Evolutionary conservation across 352 stramenopile species (phyloP), one percentile per base, ranked within the genome.

Genomic region (Globisporangium barbulae): DNA sequence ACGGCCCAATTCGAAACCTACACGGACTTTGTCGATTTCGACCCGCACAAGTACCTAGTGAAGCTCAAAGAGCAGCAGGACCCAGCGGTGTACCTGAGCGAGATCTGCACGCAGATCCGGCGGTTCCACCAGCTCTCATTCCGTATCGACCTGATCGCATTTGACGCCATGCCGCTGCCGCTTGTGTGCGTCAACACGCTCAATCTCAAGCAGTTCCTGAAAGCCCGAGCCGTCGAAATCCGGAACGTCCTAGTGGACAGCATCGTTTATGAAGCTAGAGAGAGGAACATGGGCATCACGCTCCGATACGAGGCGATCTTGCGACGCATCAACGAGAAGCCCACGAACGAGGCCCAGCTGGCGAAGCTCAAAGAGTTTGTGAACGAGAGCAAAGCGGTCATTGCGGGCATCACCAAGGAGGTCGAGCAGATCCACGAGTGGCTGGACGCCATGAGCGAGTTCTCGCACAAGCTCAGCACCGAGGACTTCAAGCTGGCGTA

Each of bases 401-500:
- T 97, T 21, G 71, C 79, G 0, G 80, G 80, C 0, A 88, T 97
- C 39, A 78, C 91, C n/a, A 58, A 70, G 5, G 85, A 97, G 57
- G 89, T 96, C 19, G 76, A 78, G 5, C 67, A 71, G 15, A 85
- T 97, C 44, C 89, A 97, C 66, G 68, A 70, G 15, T 75, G 79
- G 0, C 73, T 98, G 1, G 74, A 83, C 47, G 75, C 83, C 9
- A 69, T 98, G 35, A 70, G 82, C 44, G 88, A 96, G 60, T 97
- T 97, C 57, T 81, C 72, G 17, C 82, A 95, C 71, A 91, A 85
- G 15, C 78, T 98, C n/a, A 88, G 81, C 1, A 67, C 83, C 17
- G 92, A 97, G 37, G 92, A 98, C 68, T 96, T 97, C 52, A 79
- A 78, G 19, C 70, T 98, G 12, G 91, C 90, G 12, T 94, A 94